Percentiles rank a stretch among this genome's conserved stretches.
Evolutionary conservation across 2,329 filamentous ascomycete genomes (phyloP).

Genomic region (Venturia carpophila): DNA sequence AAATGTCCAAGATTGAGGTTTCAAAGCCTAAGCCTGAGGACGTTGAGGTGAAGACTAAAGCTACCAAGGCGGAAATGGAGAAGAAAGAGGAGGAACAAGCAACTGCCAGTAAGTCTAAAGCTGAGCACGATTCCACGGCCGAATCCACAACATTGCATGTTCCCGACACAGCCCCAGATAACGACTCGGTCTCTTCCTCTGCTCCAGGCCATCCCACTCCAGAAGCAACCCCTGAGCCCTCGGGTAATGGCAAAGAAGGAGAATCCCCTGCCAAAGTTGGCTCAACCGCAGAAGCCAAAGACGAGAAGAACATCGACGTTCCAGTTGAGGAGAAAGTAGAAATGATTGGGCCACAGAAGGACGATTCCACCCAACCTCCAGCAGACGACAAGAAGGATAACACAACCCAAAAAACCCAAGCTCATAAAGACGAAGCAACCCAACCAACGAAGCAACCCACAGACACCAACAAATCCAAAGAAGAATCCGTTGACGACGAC

Average conservation of each 20-base stretch:
- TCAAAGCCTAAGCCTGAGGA: not conserved
- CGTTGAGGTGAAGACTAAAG: slow-evolving; percentile 1
- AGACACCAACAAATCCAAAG: not conserved
- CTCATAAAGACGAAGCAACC: not conserved
- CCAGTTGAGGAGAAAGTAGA: not conserved
- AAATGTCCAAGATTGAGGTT: not conserved
- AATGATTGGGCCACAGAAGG: not conserved
- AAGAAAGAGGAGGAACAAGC: not conserved
- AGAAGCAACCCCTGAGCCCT: slow-evolving; percentile 3
- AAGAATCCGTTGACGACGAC: not conserved
- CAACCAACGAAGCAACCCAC: not conserved
- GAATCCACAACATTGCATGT: not conserved
- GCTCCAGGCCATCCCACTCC: slow-evolving; percentile 10
- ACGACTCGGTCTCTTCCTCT: not conserved
- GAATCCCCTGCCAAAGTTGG: not conserved
- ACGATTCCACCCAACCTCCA: not conserved
- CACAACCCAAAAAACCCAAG: not conserved
- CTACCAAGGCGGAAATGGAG: not conserved
- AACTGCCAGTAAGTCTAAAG: not conserved
- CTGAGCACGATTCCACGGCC: not conserved
- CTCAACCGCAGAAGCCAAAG: not conserved
- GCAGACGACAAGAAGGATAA: not conserved
- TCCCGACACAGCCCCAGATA: not conserved
- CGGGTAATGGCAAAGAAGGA: not conserved
- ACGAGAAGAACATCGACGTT: not conserved